Conservation (phyloP, 169 alveolate genomes). For the Sarcocystis neurona region DNA sequence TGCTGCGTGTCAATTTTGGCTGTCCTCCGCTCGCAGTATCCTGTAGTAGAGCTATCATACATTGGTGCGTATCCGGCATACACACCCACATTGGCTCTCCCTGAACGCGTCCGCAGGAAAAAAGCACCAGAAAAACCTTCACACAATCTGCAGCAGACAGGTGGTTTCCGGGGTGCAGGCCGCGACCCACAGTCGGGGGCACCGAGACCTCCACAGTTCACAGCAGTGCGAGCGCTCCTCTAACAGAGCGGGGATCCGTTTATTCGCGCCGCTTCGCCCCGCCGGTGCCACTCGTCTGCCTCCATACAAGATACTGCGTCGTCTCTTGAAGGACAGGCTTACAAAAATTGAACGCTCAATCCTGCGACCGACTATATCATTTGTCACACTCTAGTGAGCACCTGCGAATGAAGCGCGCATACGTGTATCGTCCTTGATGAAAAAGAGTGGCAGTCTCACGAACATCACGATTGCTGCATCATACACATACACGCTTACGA, state of each 20-base stretch:
- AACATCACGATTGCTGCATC: too few species aligned
- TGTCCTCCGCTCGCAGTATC: slow-evolving; percentile 37
- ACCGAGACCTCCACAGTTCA: background rate
- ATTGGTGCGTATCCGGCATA: slow-evolving; percentile 55
- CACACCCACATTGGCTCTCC: slow-evolving; percentile 54
- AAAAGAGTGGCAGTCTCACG: too few species aligned
- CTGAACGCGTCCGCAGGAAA: background rate
- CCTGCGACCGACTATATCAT: too few species aligned
- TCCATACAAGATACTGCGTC: too few species aligned
- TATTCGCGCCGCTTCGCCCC: background rate
- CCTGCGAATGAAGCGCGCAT: too few species aligned
- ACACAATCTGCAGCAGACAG: background rate
- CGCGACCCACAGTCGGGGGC: background rate
- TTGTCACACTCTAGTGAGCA: too few species aligned
- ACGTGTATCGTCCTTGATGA: too few species aligned
- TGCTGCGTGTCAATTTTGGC: slow-evolving; percentile 54
- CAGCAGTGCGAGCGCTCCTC: background rate
- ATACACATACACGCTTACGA: too few species aligned
- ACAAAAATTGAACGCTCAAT: too few species aligned
- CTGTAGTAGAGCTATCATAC: slow-evolving; percentile 56
- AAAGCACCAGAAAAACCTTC: background rate
- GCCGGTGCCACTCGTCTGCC: too few species aligned
- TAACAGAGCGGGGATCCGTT: background rate
- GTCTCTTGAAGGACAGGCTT: too few species aligned
- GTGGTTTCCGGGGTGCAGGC: background rate